Percentiles rank a stretch among this genome's conserved stretches.
Evolutionary conservation across 345 rosid species (phyloP).

Genomic region (Abelmoschus esculentus): DNA sequence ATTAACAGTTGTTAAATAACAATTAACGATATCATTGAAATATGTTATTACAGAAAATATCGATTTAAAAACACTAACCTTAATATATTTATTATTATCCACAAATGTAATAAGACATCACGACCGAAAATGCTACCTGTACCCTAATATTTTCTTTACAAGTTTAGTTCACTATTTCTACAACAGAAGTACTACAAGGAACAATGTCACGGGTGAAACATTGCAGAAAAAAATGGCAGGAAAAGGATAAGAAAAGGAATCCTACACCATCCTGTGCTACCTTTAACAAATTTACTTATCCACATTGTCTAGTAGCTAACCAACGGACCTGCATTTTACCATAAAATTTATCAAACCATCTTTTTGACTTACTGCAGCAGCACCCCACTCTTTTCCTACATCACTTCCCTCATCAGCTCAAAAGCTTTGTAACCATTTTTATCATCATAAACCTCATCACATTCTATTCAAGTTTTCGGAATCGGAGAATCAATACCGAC

Average conservation of each 20-base stretch:
- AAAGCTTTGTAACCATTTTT: neutral
- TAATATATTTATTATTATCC: too few species aligned
- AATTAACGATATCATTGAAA: too few species aligned
- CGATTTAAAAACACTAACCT: too few species aligned
- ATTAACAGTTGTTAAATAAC: too few species aligned
- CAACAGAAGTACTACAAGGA: neutral
- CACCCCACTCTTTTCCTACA: neutral
- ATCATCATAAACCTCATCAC: neutral
- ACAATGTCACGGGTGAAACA: neutral
- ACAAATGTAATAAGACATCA: too few species aligned
- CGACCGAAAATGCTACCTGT: too few species aligned
- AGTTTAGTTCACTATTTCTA: neutral
- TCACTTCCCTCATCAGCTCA: neutral
- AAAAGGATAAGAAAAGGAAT: neutral
- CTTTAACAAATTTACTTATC: neutral
- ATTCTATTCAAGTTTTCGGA: neutral
- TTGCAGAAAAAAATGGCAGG: neutral
- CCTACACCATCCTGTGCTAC: neutral
- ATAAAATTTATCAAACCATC: neutral
- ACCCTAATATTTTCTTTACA: too few species aligned
- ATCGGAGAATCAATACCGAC: neutral
- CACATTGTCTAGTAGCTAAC: constrained; percentile 7
- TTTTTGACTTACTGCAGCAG: neutral
- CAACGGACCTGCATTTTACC: constrained; percentile 5
- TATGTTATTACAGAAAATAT: too few species aligned